These are phyloP conservation scores for Wickerhamomyces mucosus DNA, from an alignment of 805 yeast species.

Conservation along the genomic window DNA sequence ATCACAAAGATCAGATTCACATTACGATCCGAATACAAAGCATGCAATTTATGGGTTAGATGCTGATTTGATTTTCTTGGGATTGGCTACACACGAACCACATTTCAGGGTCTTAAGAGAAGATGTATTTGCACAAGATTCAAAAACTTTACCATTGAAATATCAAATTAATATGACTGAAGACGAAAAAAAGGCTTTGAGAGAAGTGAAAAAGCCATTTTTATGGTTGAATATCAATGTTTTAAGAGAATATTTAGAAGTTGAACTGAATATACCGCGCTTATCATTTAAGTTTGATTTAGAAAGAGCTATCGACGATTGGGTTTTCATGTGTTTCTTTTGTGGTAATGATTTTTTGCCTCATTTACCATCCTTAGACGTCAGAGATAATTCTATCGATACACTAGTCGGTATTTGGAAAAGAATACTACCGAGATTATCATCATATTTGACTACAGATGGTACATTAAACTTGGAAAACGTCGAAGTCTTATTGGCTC, in stretches of 20 bases:
- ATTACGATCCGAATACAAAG: constrained; percentile 85
- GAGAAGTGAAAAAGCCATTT: constrained; percentile 62
- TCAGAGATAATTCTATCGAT: constrained; percentile 90
- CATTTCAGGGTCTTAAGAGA: constrained; percentile 90
- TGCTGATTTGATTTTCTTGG: constrained; percentile 94
- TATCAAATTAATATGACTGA: constrained; percentile 52
- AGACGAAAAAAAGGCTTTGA: constrained; percentile 35
- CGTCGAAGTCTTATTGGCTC: constrained; percentile 61
- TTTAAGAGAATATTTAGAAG: constrained; percentile 76
- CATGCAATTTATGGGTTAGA: constrained; percentile 97
- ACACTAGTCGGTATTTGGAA: constrained; percentile 79
- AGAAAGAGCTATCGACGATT: constrained; percentile 95
- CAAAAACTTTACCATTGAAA: constrained; percentile 30
- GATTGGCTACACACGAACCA: constrained; percentile 96
- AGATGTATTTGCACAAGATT: constrained; percentile 79
- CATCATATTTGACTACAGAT: constrained; percentile 81
- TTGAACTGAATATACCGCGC: constrained; percentile 67
- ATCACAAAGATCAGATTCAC: constrained; percentile 77
- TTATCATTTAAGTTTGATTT: constrained; percentile 70
- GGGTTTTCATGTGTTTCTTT: constrained; percentile 98
- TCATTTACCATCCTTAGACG: constrained; percentile 89
- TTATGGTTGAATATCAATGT: constrained; percentile 89
- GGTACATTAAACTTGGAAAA: constrained; percentile 70
- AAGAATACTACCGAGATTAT: constrained; percentile 49
- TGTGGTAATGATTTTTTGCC: constrained; percentile 98